Conservation (phyloP, 441 rosid species). For the Erodium trifolium region DNA sequence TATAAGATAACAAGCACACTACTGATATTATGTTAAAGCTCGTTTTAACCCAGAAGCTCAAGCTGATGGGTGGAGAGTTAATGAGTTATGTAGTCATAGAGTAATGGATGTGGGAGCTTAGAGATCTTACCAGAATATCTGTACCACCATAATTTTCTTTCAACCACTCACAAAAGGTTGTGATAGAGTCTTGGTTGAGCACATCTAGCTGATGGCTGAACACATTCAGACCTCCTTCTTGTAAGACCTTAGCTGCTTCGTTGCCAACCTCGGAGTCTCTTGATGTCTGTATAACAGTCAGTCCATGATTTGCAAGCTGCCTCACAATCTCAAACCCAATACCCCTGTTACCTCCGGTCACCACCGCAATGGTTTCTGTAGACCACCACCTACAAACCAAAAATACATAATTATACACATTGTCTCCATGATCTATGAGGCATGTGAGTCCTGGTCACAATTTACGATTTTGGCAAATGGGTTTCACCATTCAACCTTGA, state of each 20-base stretch:
- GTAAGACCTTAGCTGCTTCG: slow-evolving; percentile 54
- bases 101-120: too few species aligned
- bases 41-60: too few species aligned
- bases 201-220: slow-evolving; percentile 69
- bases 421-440: too few species aligned
- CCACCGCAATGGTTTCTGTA: slow-evolving; percentile 65
- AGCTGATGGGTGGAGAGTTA: too few species aligned
- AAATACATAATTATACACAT: neutral
- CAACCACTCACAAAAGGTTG: slow-evolving; percentile 52
- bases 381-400: slow-evolving; percentile 64
- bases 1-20: neutral
- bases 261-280: slow-evolving; percentile 52
- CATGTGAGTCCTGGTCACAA: neutral
- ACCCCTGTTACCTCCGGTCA: slow-evolving; percentile 85
- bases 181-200: slow-evolving; percentile 40
- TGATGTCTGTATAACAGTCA: slow-evolving; percentile 67
- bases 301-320: slow-evolving; percentile 73
- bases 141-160: slow-evolving; percentile 49
- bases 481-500: neutral
- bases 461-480: slow-evolving; percentile 2
- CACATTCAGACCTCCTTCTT: slow-evolving; percentile 57
- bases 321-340: slow-evolving; percentile 77
- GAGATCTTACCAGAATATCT: slow-evolving; percentile 56
- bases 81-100: too few species aligned
- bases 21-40: too few species aligned